Evolutionary conservation across 2,329 filamentous ascomycete species (phyloP), one percentile per base, ranked within the genome.

Genomic region (Aspergillus ibericus): DNA sequence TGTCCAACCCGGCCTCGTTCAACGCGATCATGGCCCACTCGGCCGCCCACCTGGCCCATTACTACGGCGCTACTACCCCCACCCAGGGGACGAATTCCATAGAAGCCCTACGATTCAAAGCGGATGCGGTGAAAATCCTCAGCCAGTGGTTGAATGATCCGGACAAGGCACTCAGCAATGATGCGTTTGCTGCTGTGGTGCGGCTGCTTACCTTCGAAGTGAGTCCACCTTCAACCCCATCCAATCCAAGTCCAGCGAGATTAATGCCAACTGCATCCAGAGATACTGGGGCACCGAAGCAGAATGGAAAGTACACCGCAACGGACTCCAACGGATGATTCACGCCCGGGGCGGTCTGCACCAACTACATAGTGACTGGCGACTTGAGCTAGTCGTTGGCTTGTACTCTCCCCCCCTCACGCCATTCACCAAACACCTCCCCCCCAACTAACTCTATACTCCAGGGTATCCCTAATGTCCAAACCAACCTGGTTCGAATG

Each of bases 21-120:
- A 76, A 78, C 40, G 70, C 69, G 16, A 71, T 77, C 40, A 76
- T 78, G 73, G 75, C 76, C 0, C 76, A 78, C 55, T 72, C 76
- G 1, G 76, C 76, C 1, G 74, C 75, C 0, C 76, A 78, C 48
- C 58, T 78, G 73, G 75, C 76, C 0, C 76, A 78, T 55, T 72
- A 75, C 54, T 71, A 75, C 22, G 70, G 69, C 0, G 66, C 68
- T 0, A 63, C 54, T 7, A 55, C 61, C 5, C 72, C 70, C 1
- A 60, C 56, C 13, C 65, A 69, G 38, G 73, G 61, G 15, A 64
- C 66, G 10, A 58, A 40, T 3, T 68, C 66, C 15, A 44, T 57
- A 9, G 66, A 67, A 52, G 63, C 64, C 25, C 49, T 68, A 38
- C 66, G 63, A 38, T 77, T 71, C 58, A 77, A 77, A 54, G 54